Evolutionary conservation across 1,284 basidiomycete species (phyloP), one percentile per base, ranked within the genome.

Genomic region (Moesziomyces globuligerus): DNA sequence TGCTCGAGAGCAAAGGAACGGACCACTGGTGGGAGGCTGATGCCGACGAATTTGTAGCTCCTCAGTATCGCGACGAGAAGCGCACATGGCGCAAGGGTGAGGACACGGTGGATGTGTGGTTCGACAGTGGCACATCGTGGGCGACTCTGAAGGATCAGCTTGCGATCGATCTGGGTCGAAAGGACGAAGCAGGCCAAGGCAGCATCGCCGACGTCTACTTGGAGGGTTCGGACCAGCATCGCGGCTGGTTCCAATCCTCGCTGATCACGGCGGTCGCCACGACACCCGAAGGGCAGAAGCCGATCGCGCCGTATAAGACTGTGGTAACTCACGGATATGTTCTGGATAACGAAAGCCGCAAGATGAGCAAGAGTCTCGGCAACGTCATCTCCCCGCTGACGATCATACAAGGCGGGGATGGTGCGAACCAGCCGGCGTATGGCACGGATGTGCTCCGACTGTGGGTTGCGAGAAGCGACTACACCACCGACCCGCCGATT

Each of bases 41-140:
- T 1, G 87, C 92, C 10, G 88, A 89, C 36, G 91, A 93, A 26
- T 97, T 99, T 80, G 77, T 82, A 7, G 74, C 77, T 26, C 77
- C 78, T 2, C 58, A 60, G 29, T 69, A 79, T 39, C 68, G 65
- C 24, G 38, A 52, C 4, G 36, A 37, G 4, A 49, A 55, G 20
- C 59, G 54, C 20, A 36, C 28, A 1, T 80, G 78, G 78, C 55
- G 59, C 17, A 77, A 75, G 37, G 91, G 94, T 8, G 89, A 87
- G 2, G 96, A 99, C 81, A 98, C 95, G 0, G 92, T 98, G 87
- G 96, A 99, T 81, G 96, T 99, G 4, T 99, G 96, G 96, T 98
- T 98, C 76, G 96, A 99, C 84, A 95, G 92, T 76, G 96, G 96
- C 2, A 90, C 91, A 1, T 93, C 94, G 1, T 99, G 96, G 96